These are phyloP conservation scores for Eucommia ulmoides DNA, from an alignment of 257 asterid species.

Conservation along the genomic window DNA sequence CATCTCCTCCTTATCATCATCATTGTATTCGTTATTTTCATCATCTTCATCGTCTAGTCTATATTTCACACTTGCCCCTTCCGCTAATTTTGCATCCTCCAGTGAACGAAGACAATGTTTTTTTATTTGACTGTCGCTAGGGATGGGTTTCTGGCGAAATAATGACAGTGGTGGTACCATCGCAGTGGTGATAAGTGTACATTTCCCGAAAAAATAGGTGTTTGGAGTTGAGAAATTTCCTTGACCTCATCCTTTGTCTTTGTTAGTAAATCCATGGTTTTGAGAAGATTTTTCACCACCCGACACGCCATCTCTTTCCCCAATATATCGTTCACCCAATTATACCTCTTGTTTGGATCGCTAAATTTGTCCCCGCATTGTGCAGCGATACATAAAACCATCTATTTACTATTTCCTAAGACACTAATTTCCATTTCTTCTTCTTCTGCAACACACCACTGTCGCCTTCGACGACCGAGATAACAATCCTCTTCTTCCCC, in stretches of 20 bases:
- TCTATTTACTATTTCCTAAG: slow-evolving; percentile 83
- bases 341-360: slow-evolving; percentile 78
- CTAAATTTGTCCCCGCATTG: slow-evolving; percentile 94
- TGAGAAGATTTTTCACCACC: slow-evolving; percentile 83
- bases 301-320: slow-evolving; percentile 74
- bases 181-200: slow-evolving; percentile 80
- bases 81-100: slow-evolving; percentile 8
- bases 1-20: slow-evolving; percentile 19
- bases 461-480: no score
- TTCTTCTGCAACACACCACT: slow-evolving; percentile 65
- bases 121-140: slow-evolving; percentile 12
- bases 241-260: slow-evolving; percentile 75
- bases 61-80: slow-evolving; percentile 8
- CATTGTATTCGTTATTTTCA: slow-evolving; percentile 6
- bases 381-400: slow-evolving; percentile 89
- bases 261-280: slow-evolving; percentile 51
- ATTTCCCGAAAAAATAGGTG: slow-evolving; percentile 80
- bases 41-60: slow-evolving; percentile 9
- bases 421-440: slow-evolving; percentile 95
- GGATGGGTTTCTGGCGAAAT: slow-evolving; percentile 17
- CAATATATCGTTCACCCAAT: slow-evolving; percentile 82
- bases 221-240: slow-evolving; percentile 75
- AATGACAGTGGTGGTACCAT: slow-evolving; percentile 7
- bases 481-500: slow-evolving; percentile 46
- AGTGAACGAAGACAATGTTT: slow-evolving; percentile 35